Conservation (phyloP, 2,329 filamentous ascomycete species). For the Diaporthe citriasiana region DNA sequence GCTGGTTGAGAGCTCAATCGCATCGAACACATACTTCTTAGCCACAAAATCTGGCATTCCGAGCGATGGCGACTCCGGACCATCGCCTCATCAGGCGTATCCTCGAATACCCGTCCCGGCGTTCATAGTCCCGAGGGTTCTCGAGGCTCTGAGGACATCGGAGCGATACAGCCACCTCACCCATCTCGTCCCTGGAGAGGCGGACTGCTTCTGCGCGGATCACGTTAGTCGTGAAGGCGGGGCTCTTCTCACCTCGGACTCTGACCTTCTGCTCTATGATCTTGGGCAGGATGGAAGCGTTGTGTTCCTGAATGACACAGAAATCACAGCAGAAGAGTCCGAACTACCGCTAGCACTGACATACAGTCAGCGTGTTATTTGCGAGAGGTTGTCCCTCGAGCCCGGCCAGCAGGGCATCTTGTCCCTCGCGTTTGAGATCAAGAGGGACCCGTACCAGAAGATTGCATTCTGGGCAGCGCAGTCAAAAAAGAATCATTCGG, state of each 20-base stretch:
- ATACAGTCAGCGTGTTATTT: slow-evolving; percentile 46
- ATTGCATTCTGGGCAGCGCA: slow-evolving; percentile 46
- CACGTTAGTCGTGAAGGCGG: slow-evolving; percentile 69
- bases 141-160: slow-evolving; percentile 74
- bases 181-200: slow-evolving; percentile 83
- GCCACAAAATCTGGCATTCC: slow-evolving; percentile 48
- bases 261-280: slow-evolving; percentile 84
- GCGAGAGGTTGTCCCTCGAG: slow-evolving; percentile 47
- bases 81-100: neutral
- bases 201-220: slow-evolving; percentile 83
- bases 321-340: slow-evolving; percentile 46
- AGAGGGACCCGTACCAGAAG: slow-evolving; percentile 46
- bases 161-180: slow-evolving; percentile 58
- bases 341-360: slow-evolving; percentile 45
- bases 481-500: slow-evolving; percentile 43
- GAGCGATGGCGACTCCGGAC: slow-evolving; percentile 43
- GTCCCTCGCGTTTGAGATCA: slow-evolving; percentile 52
- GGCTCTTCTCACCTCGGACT: slow-evolving; percentile 84
- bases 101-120: slow-evolving; percentile 59
- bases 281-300: slow-evolving; percentile 74
- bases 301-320: slow-evolving; percentile 77
- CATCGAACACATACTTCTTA: slow-evolving; percentile 65
- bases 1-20: slow-evolving; percentile 68
- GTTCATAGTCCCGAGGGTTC: slow-evolving; percentile 83
- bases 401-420: slow-evolving; percentile 45